Base-by-base conservation (phyloP, 2,329 filamentous ascomycete species). In the Pleurostoma richardsiae region DNA sequence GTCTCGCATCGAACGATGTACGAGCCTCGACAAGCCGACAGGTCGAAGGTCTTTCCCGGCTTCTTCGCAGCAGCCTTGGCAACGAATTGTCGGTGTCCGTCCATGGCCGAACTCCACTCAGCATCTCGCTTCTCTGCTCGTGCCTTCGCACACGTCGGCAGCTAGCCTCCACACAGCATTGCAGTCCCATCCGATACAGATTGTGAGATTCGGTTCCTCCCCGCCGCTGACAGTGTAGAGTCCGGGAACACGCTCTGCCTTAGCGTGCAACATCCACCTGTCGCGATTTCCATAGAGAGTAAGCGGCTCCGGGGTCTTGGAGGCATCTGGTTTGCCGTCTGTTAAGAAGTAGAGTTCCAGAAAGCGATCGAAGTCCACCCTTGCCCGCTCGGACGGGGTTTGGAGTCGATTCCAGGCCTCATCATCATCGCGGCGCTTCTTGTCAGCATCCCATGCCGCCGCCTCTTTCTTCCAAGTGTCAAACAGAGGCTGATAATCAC, bases 341-440 rank as follows among this genome's bases (percentile, higher is more conserved):
- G 42, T 44, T 7, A 44, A 29, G 33, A 39, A 44, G 33, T 44
- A 44, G 33, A 29, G 42, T 36, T 44, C 42, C 42, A 44, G 29
- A 29, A 44, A 44, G 10, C 42, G 42, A n/a, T 38, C 30, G 8
- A 44, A 36, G 42, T 44, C 42, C 27, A 39, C 29, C 10, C 31
- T 27, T 26, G 42, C 42, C 19, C 42, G 42, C 33, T 44, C 42
- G 28, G 7, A 30, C 5, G 42, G 42, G 26, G 42, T 44, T 36
- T 44, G 33, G 4, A 44, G 6, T 10, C 39, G 42, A 8, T 31
- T 36, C 42, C 42, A 44, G 19, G 19, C 19, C 10, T 29, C 7
- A 10, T 44, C 36, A n/a, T 44, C 42, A 30, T 43, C 30, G 6
- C 30, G 19, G 19, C 26, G 42, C 8, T 28, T 28, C 30, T 11